A percentile compares a stretch with the other conserved stretches of the same genome.
Evolutionary conservation across 1,284 basidiomycete genomes (phyloP).

Genomic region (Leccinum ponderosum): DNA sequence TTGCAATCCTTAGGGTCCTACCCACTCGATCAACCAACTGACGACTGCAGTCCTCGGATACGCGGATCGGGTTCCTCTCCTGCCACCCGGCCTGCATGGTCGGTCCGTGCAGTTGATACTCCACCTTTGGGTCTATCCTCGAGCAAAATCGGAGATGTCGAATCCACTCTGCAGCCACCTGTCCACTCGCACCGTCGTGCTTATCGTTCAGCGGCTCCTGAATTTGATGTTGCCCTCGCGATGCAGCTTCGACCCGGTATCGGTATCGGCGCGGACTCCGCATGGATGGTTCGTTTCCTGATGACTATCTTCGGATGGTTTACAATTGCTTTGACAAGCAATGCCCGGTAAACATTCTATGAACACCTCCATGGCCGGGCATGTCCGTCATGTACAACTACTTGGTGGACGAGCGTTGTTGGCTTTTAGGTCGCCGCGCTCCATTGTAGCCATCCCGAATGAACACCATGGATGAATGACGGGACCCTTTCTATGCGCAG

Average conservation of each 20-base stretch:
- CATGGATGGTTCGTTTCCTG: slow-evolving; percentile 75
- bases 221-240: slow-evolving; percentile 68
- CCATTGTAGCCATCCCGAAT: slow-evolving; percentile 7
- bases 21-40: slow-evolving; percentile 6
- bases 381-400: background rate
- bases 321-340: slow-evolving; percentile 41
- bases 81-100: slow-evolving; percentile 40
- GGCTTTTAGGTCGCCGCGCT: background rate
- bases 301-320: slow-evolving; percentile 82
- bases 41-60: slow-evolving; percentile 31
- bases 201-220: slow-evolving; percentile 41
- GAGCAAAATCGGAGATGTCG: slow-evolving; percentile 1
- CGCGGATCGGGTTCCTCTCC: slow-evolving; percentile 31
- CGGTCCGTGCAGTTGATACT: slow-evolving; percentile 39
- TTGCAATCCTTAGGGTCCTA: slow-evolving; percentile 2
- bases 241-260: slow-evolving; percentile 72
- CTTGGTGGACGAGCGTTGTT: slow-evolving; percentile 3
- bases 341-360: slow-evolving; percentile 14
- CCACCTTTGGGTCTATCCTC: slow-evolving; percentile 25
- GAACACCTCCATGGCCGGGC: background rate
- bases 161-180: slow-evolving; percentile 11
- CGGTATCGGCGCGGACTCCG: slow-evolving; percentile 66
- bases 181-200: slow-evolving; percentile 30
- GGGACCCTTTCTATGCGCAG: slow-evolving; percentile 8
- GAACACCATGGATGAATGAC: slow-evolving; percentile 9